Evolutionary conservation across 177 flowering plant species (phyloP).

Genomic region (Vitis hybrid): DNA sequence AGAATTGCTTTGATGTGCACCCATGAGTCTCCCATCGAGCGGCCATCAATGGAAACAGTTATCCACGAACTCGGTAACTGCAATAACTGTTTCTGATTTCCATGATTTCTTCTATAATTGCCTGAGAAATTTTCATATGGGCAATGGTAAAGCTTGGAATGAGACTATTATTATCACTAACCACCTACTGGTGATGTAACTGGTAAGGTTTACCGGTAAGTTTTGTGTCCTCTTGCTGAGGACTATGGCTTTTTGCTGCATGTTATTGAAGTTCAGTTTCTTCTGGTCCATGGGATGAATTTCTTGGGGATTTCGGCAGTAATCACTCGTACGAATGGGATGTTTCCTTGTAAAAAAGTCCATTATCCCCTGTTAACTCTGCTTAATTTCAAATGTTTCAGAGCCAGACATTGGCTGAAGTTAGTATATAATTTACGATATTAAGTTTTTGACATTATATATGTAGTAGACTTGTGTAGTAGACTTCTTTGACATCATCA

Average conservation of each 20-base stretch:
- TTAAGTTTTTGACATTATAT: no score
- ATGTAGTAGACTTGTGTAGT: no score
- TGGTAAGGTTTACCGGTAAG: no score
- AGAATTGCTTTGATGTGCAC: conserved; percentile 50
- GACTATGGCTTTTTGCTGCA: background rate
- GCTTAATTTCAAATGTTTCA: no score
- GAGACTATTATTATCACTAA: conserved; percentile 6
- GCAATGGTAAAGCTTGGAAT: background rate
- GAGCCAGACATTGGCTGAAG: no score
- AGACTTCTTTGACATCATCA: no score
- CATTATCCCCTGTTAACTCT: no score
- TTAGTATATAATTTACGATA: no score
- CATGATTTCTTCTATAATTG: background rate
- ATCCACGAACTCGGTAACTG: conserved; percentile 44
- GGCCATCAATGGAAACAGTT: conserved; percentile 56
- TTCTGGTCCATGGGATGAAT: no score
- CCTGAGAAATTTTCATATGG: background rate
- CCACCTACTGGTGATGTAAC: background rate
- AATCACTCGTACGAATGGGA: no score
- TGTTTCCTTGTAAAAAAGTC: no score
- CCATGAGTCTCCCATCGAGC: conserved; percentile 46
- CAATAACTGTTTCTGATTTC: conserved; percentile 30
- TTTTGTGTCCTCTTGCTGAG: conserved; percentile 13
- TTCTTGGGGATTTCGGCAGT: no score
- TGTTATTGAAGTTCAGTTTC: background rate